Evolutionary conservation across 352 stramenopile genomes (phyloP), one percentile per base, ranked within the genome.

Genomic region (Albugo candida): DNA sequence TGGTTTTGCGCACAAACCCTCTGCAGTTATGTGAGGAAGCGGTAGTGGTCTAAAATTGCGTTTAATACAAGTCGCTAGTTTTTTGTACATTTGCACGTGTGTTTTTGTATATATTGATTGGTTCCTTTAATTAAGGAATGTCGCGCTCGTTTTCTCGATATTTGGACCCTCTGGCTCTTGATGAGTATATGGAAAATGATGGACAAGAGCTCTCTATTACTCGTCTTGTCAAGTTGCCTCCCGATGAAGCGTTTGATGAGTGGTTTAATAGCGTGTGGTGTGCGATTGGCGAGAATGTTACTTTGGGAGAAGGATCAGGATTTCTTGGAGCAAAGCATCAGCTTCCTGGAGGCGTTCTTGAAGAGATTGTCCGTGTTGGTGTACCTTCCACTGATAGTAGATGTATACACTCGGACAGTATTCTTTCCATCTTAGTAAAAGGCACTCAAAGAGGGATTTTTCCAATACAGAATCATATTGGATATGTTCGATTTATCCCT

Each of bases 161-260:
- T 49, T 53, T 64, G 21, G 70, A 83, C 49, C 34, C 41, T 10
- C 34, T 48, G 2, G 63, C 62, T 38, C 59, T 63, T 37, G 64
- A 69, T 41, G 52, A 60, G 19, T 84, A 78, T 52, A 43, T 57
- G 34, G 53, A 56, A 5, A 24, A 69, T 44, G 64, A 67, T 24
- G 74, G 70, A 0, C 70, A 81, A 49, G 74, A 86, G 59, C 37
- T 74, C 31, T 58, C 80, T 13, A 58, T 77, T 27, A 78, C 67
- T 10, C 54, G 67, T 47, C 66, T 80, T 36, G 62, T 83, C 13
- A 40, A 65, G 2, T 60, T 56, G 0, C 55, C 61, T 14, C 56
- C 60, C 0, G 67, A 45, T n/a, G 54, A 79, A 13, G 69, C 69
- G 12, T 81, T 86, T 16, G 8, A 86, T 47, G 64, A 60, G 19